phyloP scores from a whole-genome alignment of 169 alveolate genomes.

The Plasmodium adleri region DNA sequence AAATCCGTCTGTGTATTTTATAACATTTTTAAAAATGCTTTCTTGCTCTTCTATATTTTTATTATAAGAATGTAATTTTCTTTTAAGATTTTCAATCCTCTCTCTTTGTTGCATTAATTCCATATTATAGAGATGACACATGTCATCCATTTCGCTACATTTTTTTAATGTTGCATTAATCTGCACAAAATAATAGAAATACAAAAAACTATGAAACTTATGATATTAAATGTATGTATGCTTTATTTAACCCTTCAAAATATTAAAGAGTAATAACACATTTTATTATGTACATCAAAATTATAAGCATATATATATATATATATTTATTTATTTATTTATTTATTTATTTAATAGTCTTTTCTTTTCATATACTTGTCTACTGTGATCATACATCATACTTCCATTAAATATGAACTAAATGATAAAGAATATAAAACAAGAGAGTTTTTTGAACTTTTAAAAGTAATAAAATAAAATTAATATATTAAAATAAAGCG shows the following conservation, averaged over 20 bases:
- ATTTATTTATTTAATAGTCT: background rate
- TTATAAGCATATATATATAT: background rate
- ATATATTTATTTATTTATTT: background rate
- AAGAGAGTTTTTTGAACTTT: too few relatives aligned
- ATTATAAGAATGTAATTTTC: slow-evolving; percentile 46
- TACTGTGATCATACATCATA: too few relatives aligned
- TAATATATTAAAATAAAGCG: too few relatives aligned
- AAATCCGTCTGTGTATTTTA: slow-evolving; percentile 58
- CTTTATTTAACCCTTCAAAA: too few relatives aligned
- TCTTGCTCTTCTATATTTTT: slow-evolving; percentile 60
- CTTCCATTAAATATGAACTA: too few relatives aligned
- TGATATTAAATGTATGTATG: too few relatives aligned
- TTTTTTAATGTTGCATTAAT: slow-evolving; percentile 39
- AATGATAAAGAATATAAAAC: too few relatives aligned
- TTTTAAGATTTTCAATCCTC: slow-evolving; percentile 46
- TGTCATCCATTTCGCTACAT: slow-evolving; percentile 52
- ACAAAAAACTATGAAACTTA: too few relatives aligned
- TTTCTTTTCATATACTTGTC: too few relatives aligned
- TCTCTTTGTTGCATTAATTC: slow-evolving; percentile 70
- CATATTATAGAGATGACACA: slow-evolving; percentile 37
- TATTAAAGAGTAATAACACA: too few relatives aligned
- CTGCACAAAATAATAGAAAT: slow-evolving; percentile 17
- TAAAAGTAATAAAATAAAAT: too few relatives aligned
- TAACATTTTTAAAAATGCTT: slow-evolving; percentile 26
- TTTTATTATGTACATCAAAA: too few relatives aligned